Evolutionary conservation across 192 early-diverging fungal species (phyloP), one percentile per base, ranked within the genome.

Genomic region (Backusella sp.): DNA sequence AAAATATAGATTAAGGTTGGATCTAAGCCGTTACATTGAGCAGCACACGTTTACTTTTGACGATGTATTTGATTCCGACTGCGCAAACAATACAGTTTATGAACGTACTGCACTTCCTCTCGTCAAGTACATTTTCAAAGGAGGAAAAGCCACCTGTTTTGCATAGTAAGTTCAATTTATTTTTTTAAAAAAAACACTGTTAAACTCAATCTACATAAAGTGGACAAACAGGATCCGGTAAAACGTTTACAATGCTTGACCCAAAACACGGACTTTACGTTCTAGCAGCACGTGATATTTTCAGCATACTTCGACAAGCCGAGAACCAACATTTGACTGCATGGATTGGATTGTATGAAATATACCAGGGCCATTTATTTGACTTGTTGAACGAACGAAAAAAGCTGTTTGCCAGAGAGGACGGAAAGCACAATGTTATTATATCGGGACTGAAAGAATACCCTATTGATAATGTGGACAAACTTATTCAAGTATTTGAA

Each of bases 91-190:
- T 65, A 86, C 94, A 37, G 93, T 96, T 68, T 99, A 99, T 81
- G 83, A 89, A 77, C 88, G 95, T 46, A 98, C 98, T 4, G 98
- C 98, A 44, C 88, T 90, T 66, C 98, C 98, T 0, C 82, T 99
- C 32, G 97, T 99, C 1, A 91, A 97, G 66, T 98, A 97, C 80
- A 91, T 98, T 28, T 99, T 99, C 70, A 79, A 86, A 34, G 98
- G 98, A 0, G 98, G 98, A 75, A 98, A 98, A 72, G 96, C 96
- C 0, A 99, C 98, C 11, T 98, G 97, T 78, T 99, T 99, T 92
- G 98, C 97, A 39, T 99, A 99, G 93, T 93, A 91, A 81, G 90
- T 86, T 3, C 1, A 14, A 6, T 1, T n/a, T 23, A 0, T 37
- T 36, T 69, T 39, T 39, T 70, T 34, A 23, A 8, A 23, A 44